A percentile compares a stretch with the other conserved stretches of the same genome.
phyloP scores from a whole-genome alignment of 805 yeast species.

The Ogataea saltuana region DNA sequence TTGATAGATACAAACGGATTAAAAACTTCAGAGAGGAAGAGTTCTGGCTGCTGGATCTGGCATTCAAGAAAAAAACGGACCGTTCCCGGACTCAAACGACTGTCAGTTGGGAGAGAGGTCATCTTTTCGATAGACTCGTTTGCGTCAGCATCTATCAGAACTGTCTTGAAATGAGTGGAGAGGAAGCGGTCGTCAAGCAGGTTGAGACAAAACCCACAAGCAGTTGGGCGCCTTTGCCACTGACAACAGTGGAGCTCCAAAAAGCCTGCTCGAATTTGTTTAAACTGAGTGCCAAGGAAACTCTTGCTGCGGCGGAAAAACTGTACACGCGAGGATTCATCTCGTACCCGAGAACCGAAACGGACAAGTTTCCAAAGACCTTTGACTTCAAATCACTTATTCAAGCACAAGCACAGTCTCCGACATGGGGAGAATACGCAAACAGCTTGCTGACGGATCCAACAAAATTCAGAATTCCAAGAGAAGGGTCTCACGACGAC shows the following conservation, averaged over 20 bases:
- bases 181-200: constrained; percentile 50
- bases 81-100: constrained; percentile 36
- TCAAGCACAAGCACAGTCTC: constrained; percentile 54
- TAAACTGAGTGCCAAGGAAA: constrained; percentile 75
- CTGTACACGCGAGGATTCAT: constrained; percentile 83
- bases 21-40: constrained; percentile 70
- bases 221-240: constrained; percentile 82
- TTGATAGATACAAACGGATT: constrained; percentile 81
- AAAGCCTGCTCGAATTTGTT: constrained; percentile 77
- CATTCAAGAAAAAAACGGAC: constrained; percentile 41
- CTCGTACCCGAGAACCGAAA: constrained; percentile 97
- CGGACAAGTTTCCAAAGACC: constrained; percentile 76
- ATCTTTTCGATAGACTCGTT: constrained; percentile 69
- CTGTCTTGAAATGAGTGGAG: constrained; percentile 49
- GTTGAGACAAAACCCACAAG: constrained; percentile 63
- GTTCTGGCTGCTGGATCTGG: constrained; percentile 73
- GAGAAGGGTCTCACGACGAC: constrained; percentile 84
- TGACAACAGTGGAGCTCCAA: constrained; percentile 93
- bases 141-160: constrained; percentile 66
- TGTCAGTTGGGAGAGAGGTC: constrained; percentile 73
- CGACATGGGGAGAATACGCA: constrained; percentile 77
- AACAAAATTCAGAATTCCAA: constrained; percentile 60
- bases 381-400: constrained; percentile 72
- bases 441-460: constrained; percentile 38
- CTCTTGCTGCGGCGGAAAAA: constrained; percentile 78